Base-by-base conservation (phyloP, 257 asterid genomes). In the Lithospermum erythrorhizon region DNA sequence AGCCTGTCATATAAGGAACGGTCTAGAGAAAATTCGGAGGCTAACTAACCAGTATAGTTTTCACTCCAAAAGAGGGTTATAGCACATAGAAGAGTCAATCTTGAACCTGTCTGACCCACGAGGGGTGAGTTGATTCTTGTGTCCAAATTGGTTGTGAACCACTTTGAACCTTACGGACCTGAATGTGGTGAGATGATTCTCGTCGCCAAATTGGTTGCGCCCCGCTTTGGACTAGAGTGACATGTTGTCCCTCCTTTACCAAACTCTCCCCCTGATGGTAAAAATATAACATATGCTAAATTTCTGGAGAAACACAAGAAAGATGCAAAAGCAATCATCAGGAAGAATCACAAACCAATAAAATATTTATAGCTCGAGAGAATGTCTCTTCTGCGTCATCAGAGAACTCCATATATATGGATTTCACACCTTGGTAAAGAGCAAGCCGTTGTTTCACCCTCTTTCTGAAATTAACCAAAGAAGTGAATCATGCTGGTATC, bases 151-250 rank as follows among this genome's bases (percentile, higher is more conserved):
- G 48, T 37, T 37, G 16, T 37, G 48, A 15, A 2, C 48, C 48
- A 37, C 16, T 7, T 37, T 75, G 82, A 62, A 88, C 83, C 78
- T 79, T 75, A 65, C 97, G 98, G 56, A 86, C 97, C 81, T 91
- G 98, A 70, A 91, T 91, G 65, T 88, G 98, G 74, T 91, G 98
- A 23, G 83, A 81, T 22, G 97, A 91, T 72, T 88, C 89, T 60
- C 82, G 74, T 27, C 97, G 97, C 98, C 98, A 91, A 71, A 91
- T 91, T 70, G 98, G 95, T 73, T 91, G 98, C 10, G 95, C 90
- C 61, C 98, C 98, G 58, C 98, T 91, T 81, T 91, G 98, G 61
- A 88, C 98, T 23, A 91, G 95, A 48, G 98, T 91, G 37, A 91
- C 95, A 60, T 54, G 70, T 67, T 91, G 95, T 23, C 94, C 98